Evolutionary conservation across 306 rosid genomes (phyloP).

Genomic region (Echinosophora koreensis): DNA sequence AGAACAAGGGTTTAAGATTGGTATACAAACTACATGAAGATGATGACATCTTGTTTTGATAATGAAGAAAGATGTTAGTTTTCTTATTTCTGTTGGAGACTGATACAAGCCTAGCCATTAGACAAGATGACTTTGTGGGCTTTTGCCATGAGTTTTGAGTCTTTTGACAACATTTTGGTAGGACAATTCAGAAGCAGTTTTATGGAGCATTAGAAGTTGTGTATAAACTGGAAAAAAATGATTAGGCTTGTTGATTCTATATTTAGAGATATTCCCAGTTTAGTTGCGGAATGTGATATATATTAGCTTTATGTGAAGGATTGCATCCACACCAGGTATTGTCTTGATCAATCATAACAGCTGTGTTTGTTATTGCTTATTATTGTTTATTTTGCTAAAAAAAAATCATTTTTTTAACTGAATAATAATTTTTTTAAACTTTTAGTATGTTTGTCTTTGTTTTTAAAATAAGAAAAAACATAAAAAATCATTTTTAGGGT

Average conservation of each 20-base stretch:
- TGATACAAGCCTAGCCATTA: conserved; percentile 24
- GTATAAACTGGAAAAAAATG: neutral
- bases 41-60: conserved; percentile 16
- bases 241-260: neutral
- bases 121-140: conserved; percentile 10
- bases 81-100: conserved; percentile 15
- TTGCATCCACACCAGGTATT: neutral
- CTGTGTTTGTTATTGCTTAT: no score
- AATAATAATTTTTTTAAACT: no score
- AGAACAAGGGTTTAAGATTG: conserved; percentile 23
- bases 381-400: no score
- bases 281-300: neutral
- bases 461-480: no score
- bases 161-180: neutral
- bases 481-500: no score
- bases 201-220: neutral
- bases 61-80: neutral
- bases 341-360: neutral
- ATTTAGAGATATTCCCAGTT: neutral
- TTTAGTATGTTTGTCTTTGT: no score
- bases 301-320: neutral
- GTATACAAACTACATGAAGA: conserved; percentile 14
- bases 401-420: no score
- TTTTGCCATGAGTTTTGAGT: conserved; percentile 32
- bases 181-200: neutral